Percentiles rank a stretch among this genome's conserved stretches.
Conservation (phyloP, 257 asterid genomes). For the Solanum piurae region DNA sequence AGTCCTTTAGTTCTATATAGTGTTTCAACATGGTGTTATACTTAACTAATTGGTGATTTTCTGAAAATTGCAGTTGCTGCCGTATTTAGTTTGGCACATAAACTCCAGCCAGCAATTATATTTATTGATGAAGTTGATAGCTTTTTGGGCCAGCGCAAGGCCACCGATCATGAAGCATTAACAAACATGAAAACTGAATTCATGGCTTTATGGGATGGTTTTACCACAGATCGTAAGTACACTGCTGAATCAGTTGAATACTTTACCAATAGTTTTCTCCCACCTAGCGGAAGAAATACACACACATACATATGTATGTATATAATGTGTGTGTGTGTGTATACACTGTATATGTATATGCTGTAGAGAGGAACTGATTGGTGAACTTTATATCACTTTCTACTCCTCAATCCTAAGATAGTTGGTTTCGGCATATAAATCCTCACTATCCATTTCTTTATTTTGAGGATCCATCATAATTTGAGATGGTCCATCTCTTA, state of each 20-base stretch:
- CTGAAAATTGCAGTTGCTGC: constrained; percentile 64
- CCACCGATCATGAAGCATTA: constrained; percentile 74
- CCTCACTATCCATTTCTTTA: neutral
- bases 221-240: constrained; percentile 83
- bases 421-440: neutral
- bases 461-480: neutral
- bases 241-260: neutral
- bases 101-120: constrained; percentile 95
- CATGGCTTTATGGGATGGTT: constrained; percentile 99
- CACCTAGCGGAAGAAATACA: neutral
- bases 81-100: constrained; percentile 86
- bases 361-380: neutral
- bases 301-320: neutral
- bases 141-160: constrained; percentile 88
- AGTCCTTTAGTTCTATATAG: neutral
- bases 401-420: neutral
- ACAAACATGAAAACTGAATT: constrained; percentile 93
- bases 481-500: neutral
- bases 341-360: neutral
- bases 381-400: neutral
- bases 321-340: neutral
- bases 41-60: neutral
- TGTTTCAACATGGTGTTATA: neutral
- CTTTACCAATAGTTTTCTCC: neutral
- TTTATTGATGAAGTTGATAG: constrained; percentile 97